Evolutionary conservation across 768 basidiomycete genomes (phyloP).

Genomic region (Thelephora aurantiotincta): DNA sequence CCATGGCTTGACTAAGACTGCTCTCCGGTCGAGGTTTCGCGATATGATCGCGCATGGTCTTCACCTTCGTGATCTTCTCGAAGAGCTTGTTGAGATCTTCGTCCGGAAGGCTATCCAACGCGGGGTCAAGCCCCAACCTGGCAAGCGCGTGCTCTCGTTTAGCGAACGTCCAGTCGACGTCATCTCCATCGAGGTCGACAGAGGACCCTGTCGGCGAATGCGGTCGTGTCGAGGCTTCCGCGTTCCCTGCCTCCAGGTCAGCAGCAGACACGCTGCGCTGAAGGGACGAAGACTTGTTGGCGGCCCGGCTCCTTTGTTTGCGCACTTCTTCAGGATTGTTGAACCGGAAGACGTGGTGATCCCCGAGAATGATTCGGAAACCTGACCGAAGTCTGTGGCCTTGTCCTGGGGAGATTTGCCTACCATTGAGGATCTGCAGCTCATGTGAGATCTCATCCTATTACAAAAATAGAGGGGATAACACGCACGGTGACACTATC

Average conservation of each 20-base stretch:
- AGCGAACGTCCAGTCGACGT: conserved; percentile 97
- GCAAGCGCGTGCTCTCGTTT: conserved; percentile 88
- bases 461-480: background rate
- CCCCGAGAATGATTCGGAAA: conserved; percentile 92
- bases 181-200: conserved; percentile 33
- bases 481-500: conserved; percentile 69
- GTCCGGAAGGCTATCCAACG: conserved; percentile 85
- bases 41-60: conserved; percentile 73
- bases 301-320: conserved; percentile 75
- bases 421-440: conserved; percentile 82
- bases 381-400: conserved; percentile 83
- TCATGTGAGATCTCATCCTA: conserved; percentile 5
- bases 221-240: conserved; percentile 42
- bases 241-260: conserved; percentile 44
- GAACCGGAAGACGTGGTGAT: conserved; percentile 95
- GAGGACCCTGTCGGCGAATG: conserved; percentile 63
- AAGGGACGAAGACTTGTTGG: conserved; percentile 47
- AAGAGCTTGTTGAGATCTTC: conserved; percentile 89
- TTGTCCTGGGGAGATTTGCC: conserved; percentile 64
- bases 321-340: conserved; percentile 93
- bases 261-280: conserved; percentile 49
- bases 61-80: conserved; percentile 88
- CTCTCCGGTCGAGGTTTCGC: conserved; percentile 79
- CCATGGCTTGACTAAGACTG: conserved; percentile 55
- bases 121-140: conserved; percentile 73